A percentile compares a stretch with the other conserved stretches of the same genome.
These are phyloP conservation scores for Mycena galericulata DNA, from an alignment of 768 basidiomycete species.

Conservation along the genomic window DNA sequence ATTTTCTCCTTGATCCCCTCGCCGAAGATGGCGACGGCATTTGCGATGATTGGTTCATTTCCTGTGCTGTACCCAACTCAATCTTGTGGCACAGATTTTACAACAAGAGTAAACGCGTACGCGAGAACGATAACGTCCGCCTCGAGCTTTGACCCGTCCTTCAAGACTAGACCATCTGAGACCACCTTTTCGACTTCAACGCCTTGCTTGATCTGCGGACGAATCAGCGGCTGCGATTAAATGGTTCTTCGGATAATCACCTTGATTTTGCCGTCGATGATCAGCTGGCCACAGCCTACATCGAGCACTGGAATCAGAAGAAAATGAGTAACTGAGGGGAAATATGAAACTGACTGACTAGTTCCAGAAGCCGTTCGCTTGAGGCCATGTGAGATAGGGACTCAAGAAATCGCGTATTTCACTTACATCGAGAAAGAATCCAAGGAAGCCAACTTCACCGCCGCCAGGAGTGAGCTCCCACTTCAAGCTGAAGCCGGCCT, in stretches of 20 bases:
- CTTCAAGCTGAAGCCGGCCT: constrained; percentile 44
- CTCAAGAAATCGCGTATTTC: background rate
- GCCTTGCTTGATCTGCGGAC: constrained; percentile 53
- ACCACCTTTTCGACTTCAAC: constrained; percentile 52
- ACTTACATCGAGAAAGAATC: constrained; percentile 28
- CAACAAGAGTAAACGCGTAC: constrained; percentile 3
- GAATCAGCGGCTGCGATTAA: constrained; percentile 39
- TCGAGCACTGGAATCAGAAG: constrained; percentile 25
- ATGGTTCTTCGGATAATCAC: constrained; percentile 52
- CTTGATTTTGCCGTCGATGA: constrained; percentile 55
- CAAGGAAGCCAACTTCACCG: constrained; percentile 35
- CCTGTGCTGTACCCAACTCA: constrained; percentile 42
- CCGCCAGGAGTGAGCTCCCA: constrained; percentile 34
- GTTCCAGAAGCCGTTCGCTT: constrained; percentile 24
- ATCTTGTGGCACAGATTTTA: background rate
- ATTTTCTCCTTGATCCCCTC: constrained; percentile 20
- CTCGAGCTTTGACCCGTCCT: constrained; percentile 51
- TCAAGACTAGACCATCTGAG: constrained; percentile 11
- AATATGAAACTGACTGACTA: background rate
- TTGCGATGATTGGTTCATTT: constrained; percentile 12
- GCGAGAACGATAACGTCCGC: constrained; percentile 45
- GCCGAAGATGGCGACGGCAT: constrained; percentile 6
- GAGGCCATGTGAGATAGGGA: background rate
- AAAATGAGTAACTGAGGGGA: background rate
- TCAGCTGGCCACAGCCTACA: constrained; percentile 48